A percentile compares a stretch with the other conserved stretches of the same genome.
Evolutionary conservation across 2,329 filamentous ascomycete genomes (phyloP).

Genomic region (Gaeumannomyces sp.): DNA sequence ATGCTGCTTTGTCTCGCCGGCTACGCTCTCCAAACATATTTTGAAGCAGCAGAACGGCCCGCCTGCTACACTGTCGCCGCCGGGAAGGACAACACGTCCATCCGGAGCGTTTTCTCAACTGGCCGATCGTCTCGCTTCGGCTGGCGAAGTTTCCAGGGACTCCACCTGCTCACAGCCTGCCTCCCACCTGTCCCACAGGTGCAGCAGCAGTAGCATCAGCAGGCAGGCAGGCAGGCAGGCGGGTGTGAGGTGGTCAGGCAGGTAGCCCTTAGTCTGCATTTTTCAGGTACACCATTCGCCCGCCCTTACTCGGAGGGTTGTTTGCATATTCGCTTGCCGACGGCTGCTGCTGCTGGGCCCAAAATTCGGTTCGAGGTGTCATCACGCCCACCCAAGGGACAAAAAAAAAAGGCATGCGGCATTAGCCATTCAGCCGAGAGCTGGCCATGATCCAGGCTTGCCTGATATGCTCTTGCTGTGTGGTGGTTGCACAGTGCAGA

Average conservation of each 20-base stretch:
- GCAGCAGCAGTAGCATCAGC: too few relatives aligned
- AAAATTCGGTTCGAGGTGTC: background rate
- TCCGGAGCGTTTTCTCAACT: background rate
- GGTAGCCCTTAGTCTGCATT: background rate
- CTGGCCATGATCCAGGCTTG: constrained; percentile 29
- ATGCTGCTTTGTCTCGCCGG: background rate
- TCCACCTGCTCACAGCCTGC: background rate
- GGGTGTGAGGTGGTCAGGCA: background rate
- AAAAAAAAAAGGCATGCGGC: constrained; percentile 25
- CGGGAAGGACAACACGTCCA: background rate
- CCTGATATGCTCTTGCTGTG: constrained; percentile 24
- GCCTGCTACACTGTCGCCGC: background rate
- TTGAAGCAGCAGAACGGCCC: background rate
- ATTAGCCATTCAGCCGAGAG: constrained; percentile 46
- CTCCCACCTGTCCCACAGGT: too few relatives aligned
- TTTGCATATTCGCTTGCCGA: constrained; percentile 6
- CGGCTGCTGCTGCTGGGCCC: background rate
- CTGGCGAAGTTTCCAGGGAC: background rate
- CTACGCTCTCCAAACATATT: background rate
- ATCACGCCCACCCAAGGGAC: background rate
- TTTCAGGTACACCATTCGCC: constrained; percentile 1
- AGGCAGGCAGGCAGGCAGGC: background rate
- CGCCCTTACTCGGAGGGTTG: constrained; percentile 1
- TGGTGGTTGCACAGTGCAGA: constrained; percentile 9
- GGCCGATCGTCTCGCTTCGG: too few relatives aligned